Conservation (phyloP, 1,139 yeast species). For the Barnettozyma hawaiiensis region DNA sequence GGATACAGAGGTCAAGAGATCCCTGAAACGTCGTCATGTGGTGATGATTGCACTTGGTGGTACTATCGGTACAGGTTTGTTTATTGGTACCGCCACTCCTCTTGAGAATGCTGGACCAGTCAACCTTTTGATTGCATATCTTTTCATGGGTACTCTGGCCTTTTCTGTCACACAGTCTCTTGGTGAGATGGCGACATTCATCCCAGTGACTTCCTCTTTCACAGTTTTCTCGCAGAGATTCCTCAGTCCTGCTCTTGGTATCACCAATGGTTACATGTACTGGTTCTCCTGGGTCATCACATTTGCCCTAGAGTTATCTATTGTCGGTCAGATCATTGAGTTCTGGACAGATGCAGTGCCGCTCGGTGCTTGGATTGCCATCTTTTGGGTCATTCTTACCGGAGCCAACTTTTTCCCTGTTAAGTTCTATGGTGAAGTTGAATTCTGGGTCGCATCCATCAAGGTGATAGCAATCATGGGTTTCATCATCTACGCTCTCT, state of each 20-base stretch:
- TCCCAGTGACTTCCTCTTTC: slow-evolving; percentile 65
- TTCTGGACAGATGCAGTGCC: slow-evolving; percentile 72
- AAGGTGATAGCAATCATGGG: slow-evolving; percentile 69
- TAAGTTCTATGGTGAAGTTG: slow-evolving; percentile 55
- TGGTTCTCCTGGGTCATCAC: slow-evolving; percentile 86
- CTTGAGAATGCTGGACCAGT: slow-evolving; percentile 56
- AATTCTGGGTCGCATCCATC: slow-evolving; percentile 59
- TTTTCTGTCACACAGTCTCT: slow-evolving; percentile 60
- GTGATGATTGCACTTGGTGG: slow-evolving; percentile 65
- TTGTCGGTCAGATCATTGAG: slow-evolving; percentile 66
- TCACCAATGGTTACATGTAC: slow-evolving; percentile 75
- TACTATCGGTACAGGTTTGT: slow-evolving; percentile 63
- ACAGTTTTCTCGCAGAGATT: slow-evolving; percentile 51
- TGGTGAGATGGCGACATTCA: slow-evolving; percentile 76
- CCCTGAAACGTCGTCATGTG: slow-evolving; percentile 51
- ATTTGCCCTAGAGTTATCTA: slow-evolving; percentile 73
- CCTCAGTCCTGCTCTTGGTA: slow-evolving; percentile 64
- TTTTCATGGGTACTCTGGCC: slow-evolving; percentile 58
- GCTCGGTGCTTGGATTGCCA: slow-evolving; percentile 56
- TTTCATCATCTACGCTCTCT: slow-evolving; percentile 58
- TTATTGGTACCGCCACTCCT: slow-evolving; percentile 49
- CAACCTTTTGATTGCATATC: slow-evolving; percentile 52
- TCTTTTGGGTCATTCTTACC: slow-evolving; percentile 43
- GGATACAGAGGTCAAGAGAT: slow-evolving; percentile 38
- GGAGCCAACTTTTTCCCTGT: slow-evolving; percentile 52